A percentile compares a stretch with the other conserved stretches of the same genome.
Evolutionary conservation across 2,329 filamentous ascomycete species (phyloP).

Genomic region (Aphanoascus verrucosus): DNA sequence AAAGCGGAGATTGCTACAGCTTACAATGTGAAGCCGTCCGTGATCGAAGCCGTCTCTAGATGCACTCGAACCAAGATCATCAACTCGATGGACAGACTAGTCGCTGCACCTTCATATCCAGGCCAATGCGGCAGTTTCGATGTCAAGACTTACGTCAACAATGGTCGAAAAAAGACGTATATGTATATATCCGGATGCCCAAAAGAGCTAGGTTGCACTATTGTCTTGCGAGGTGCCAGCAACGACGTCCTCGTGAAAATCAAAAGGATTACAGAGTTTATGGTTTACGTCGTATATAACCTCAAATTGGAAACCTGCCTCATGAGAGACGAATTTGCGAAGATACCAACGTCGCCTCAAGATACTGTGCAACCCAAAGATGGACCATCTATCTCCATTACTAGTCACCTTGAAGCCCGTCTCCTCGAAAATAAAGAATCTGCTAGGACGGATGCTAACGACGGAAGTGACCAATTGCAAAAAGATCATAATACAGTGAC

Average conservation of each 20-base stretch:
- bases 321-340: conserved; percentile 83
- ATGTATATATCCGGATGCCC: conserved; percentile 88
- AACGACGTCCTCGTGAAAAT: conserved; percentile 61
- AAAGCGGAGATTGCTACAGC: conserved; percentile 85
- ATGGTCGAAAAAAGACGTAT: conserved; percentile 80
- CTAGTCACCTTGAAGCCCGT: not conserved
- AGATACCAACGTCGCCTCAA: conserved; percentile 48
- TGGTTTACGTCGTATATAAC: conserved; percentile 98
- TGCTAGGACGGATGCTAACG: not conserved
- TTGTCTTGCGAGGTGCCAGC: conserved; percentile 74
- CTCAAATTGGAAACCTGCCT: conserved; percentile 89
- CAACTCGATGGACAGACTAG: conserved; percentile 87
- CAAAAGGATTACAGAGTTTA: conserved; percentile 93
- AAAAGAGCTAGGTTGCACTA: conserved; percentile 85
- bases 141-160: conserved; percentile 87
- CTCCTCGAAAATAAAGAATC: not conserved
- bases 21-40: conserved; percentile 92
- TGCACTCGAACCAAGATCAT: conserved; percentile 89
- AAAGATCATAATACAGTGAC: not conserved
- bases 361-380: conserved; percentile 13
- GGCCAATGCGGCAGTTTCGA: conserved; percentile 81
- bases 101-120: conserved; percentile 61
- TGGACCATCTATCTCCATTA: conserved; percentile 9
- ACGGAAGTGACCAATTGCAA: not conserved
- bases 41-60: conserved; percentile 86